Evolutionary conservation across 225 moss, liverwort and hornwort species (phyloP), one percentile per base, ranked within the genome.

Genomic region (Straminergon stramineum): DNA sequence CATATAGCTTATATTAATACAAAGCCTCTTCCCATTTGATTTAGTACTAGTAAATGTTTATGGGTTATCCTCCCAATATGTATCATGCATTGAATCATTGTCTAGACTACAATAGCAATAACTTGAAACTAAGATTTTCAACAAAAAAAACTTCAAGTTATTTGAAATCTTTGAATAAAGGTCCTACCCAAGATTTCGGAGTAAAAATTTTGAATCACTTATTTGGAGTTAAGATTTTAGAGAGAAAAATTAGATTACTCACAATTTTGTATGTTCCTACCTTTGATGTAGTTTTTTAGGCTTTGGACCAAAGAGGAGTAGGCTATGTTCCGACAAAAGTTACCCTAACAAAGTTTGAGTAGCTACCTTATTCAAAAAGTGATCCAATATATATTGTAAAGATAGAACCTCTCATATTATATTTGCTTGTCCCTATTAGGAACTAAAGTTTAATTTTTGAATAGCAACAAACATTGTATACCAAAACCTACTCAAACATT

Each of bases 51-150:
- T 34, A 7, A 37, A 70, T 6, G 23, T 39, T 39, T 39, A 39
- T 70, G 4, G 1, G 0, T n/a, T 70, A 23, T 39, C 13, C 1
- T 70, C 8, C 22, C 2, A 39, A 2, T 14, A 70, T n/a, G 2
- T 7, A n/a, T n/a, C n/a, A 37, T 48, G 48, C 10, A 48, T 9
- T 35, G 13, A 39, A 70, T 14, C 7, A 70, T 39, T 70, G 21
- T 3, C 0, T 0, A 1, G 2, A 8, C 14, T 2, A 24, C 41
- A 43, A 15, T 27, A 27, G 28, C 2, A 71, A 15, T 41, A 15
- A 41, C 1, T 15, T 71, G 2, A 15, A 43, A 71, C 9, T 24
- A 41, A 41, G 15, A 24, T 14, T 23, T 39, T 23, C 14, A 41
- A 41, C 4, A 24, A 4, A 71, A 4, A 71, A 71, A 71, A 41